Conservation (phyloP, 768 basidiomycete species). For the Phlebiopsis flavidoalba region DNA sequence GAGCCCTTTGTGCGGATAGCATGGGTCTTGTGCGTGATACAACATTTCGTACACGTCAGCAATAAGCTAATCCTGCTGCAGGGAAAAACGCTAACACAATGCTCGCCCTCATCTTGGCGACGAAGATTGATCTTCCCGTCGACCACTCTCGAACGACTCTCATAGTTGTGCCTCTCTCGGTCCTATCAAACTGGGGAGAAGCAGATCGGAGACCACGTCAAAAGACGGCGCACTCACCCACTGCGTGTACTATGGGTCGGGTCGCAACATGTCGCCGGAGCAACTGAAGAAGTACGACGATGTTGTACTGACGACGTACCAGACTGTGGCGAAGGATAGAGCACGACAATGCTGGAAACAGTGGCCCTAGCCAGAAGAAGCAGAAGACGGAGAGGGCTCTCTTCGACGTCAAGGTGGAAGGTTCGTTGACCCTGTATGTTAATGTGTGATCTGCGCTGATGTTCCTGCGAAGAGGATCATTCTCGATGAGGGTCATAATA, state of each 20-base stretch:
- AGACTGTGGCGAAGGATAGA: constrained; percentile 64
- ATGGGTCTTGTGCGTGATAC: constrained; percentile 60
- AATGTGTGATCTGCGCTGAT: background rate
- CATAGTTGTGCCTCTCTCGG: constrained; percentile 84
- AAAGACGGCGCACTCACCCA: constrained; percentile 43
- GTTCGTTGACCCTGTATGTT: constrained; percentile 28
- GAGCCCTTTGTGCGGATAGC: constrained; percentile 86
- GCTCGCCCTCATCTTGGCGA: constrained; percentile 75
- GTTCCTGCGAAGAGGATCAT: constrained; percentile 55
- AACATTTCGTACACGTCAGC: background rate
- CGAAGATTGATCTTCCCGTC: constrained; percentile 54
- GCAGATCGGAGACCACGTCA: constrained; percentile 72
- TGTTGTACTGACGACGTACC: constrained; percentile 82
- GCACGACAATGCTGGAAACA: constrained; percentile 25
- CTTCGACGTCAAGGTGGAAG: constrained; percentile 77
- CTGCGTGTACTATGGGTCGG: constrained; percentile 69
- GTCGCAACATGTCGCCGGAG: constrained; percentile 51
- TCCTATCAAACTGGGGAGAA: constrained; percentile 88
- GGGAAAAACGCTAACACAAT: constrained; percentile 92
- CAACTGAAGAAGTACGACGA: constrained; percentile 68
- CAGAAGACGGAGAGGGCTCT: constrained; percentile 56
- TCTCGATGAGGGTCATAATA: constrained; percentile 84
- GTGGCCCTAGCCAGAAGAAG: constrained; percentile 47
- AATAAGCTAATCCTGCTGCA: constrained; percentile 19
- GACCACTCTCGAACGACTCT: constrained; percentile 67